phyloP scores from a whole-genome alignment of 2,329 filamentous ascomycete species.

The Emydomyces testavorans region DNA sequence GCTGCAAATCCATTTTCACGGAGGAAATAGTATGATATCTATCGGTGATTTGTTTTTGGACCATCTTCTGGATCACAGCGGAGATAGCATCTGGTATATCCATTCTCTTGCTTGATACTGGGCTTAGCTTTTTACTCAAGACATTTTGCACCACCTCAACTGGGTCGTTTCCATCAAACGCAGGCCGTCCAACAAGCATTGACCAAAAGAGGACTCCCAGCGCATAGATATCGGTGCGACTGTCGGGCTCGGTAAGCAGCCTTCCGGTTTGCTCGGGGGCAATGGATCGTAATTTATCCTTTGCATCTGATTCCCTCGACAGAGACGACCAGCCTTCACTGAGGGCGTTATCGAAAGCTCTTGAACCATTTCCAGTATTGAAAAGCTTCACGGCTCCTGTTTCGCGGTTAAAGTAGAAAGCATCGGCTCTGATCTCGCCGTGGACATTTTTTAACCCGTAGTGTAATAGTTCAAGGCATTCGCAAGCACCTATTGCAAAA shows the following conservation, averaged over 20 bases:
- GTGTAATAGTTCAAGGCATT: constrained; percentile 83
- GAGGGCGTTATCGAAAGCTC: constrained; percentile 83
- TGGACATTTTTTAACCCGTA: constrained; percentile 78
- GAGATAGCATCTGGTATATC: constrained; percentile 77
- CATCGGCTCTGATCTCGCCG: constrained; percentile 80
- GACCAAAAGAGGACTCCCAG: constrained; percentile 83
- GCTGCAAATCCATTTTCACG: constrained; percentile 65
- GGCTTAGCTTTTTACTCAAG: constrained; percentile 63
- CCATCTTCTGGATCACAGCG: constrained; percentile 81
- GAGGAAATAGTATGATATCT: constrained; percentile 84
- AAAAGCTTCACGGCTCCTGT: constrained; percentile 63
- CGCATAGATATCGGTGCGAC: constrained; percentile 85
- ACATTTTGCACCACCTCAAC: constrained; percentile 89
- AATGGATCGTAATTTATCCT: constrained; percentile 82
- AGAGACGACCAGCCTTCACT: constrained; percentile 78
- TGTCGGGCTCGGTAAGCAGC: constrained; percentile 84
- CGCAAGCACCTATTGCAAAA: constrained; percentile 77
- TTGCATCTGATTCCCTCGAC: constrained; percentile 72
- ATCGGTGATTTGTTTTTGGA: constrained; percentile 73
- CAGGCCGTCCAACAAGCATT: constrained; percentile 64
- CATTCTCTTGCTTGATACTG: constrained; percentile 62
- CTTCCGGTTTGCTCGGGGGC: constrained; percentile 90
- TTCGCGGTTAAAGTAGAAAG: constrained; percentile 72
- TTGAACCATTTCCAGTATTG: constrained; percentile 74
- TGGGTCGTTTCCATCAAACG: constrained; percentile 67